Evolutionary conservation across 2,329 filamentous ascomycete species (phyloP).

Genomic region (Aspergillus sp.): DNA sequence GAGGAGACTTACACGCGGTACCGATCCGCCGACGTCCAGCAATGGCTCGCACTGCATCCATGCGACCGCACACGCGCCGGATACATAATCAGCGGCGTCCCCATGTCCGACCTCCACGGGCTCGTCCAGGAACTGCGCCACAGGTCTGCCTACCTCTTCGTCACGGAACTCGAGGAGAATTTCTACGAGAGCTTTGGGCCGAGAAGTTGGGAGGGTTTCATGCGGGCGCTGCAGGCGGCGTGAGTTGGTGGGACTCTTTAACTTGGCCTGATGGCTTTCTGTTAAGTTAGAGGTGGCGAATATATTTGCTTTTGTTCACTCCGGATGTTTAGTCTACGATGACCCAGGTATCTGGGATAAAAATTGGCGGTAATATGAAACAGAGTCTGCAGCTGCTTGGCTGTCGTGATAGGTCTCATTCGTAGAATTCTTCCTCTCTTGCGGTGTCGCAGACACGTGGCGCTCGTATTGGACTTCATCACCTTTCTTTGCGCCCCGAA

Average conservation of each 20-base stretch:
- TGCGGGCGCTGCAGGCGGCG: constrained; percentile 8
- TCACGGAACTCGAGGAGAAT: constrained; percentile 16
- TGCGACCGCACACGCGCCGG: constrained; percentile 12
- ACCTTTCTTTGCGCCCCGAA: no score
- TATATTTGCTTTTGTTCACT: neutral
- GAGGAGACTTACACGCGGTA: constrained; percentile 17
- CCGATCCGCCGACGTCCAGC: constrained; percentile 15
- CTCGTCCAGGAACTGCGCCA: constrained; percentile 18
- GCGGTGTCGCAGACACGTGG: neutral
- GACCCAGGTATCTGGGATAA: no score
- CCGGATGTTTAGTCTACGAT: no score
- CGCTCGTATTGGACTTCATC: neutral
- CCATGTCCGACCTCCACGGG: constrained; percentile 4
- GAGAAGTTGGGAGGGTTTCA: constrained; percentile 11
- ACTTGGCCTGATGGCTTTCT: neutral
- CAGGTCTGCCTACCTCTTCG: constrained; percentile 14
- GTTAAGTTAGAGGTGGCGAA: neutral
- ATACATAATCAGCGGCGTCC: constrained; percentile 18
- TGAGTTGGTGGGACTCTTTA: no score
- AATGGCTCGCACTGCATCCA: constrained; percentile 6
- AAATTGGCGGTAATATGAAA: neutral
- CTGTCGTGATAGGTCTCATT: neutral
- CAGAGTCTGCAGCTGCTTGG: neutral
- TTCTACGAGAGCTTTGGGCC: constrained; percentile 21
- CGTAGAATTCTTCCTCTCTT: neutral